Evolutionary conservation across 1,139 yeast species (phyloP), one percentile per base, ranked within the genome.

Genomic region (Zygosaccharomyces sapae): DNA sequence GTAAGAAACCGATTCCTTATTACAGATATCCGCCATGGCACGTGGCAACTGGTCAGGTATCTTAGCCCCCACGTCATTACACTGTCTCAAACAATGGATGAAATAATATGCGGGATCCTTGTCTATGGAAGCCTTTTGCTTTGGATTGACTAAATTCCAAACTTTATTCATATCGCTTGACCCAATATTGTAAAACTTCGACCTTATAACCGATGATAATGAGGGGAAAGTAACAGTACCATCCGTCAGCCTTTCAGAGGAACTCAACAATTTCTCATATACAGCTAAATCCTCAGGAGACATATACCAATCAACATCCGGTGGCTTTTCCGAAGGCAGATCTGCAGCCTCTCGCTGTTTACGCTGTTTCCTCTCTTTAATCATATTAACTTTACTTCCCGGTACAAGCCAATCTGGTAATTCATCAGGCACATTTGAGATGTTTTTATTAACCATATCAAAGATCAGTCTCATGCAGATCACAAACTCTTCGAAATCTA

Each of bases 401-500:
- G 98, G 98, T 51, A 92, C 77, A 54, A 94, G 77, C 97, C 97
- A 90, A 37, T 78, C 80, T 1, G 98, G 98, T 48, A 92, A 74
- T 44, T 76, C 75, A 19, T 70, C 66, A 1, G 98, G 98, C 5
- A 90, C 74, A 18, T 71, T 69, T 7, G 74, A 65, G 43, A 76
- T 72, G 38, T 80, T 83, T 25, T 90, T 89, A 67, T 90, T 89
- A 43, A 92, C 92, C 61, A 85, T 69, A 66, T 92, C 98, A 65
- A 89, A 94, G 43, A 90, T 86, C 52, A 92, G 76, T 55, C 97
- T 76, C 98, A 92, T 94, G 48, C 97, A 92, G 53, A 92, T 88
- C 65, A 97, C 92, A 67, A 92, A 92, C 70, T 92, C 98, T 67
- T 92, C 99, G 66, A 92, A 92, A 67, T 94, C 99, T 57, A 92